Percentiles rank a stretch among this genome's conserved stretches.
phyloP scores from a whole-genome alignment of 1,284 basidiomycete species.

The Veloboletus limbatus region DNA sequence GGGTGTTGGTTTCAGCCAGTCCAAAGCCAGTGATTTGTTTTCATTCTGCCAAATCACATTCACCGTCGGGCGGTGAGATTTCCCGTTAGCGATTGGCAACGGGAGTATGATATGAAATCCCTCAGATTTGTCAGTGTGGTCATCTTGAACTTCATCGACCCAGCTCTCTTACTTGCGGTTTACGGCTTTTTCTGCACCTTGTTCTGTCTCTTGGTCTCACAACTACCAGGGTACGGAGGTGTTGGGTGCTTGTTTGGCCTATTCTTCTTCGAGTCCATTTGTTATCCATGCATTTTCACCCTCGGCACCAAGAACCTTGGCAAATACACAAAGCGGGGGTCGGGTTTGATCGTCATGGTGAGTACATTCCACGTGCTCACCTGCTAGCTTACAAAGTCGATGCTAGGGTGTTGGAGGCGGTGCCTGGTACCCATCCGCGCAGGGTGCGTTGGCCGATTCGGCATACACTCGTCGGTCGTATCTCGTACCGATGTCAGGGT shows the following conservation, averaged over 20 bases:
- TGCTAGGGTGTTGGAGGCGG: constrained; percentile 66
- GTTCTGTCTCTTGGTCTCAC: constrained; percentile 54
- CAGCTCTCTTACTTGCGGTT: constrained; percentile 58
- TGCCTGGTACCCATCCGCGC: constrained; percentile 73
- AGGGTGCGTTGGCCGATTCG: constrained; percentile 64
- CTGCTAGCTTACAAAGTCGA: constrained; percentile 2
- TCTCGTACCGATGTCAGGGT: constrained; percentile 58
- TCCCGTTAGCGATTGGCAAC: not conserved
- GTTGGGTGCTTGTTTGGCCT: constrained; percentile 64
- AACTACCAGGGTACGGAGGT: constrained; percentile 52
- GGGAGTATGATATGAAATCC: constrained; percentile 2
- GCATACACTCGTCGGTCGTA: constrained; percentile 53
- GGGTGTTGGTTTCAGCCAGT: constrained; percentile 52
- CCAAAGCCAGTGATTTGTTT: constrained; percentile 60
- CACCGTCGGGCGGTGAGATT: constrained; percentile 56
- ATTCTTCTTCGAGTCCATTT: constrained; percentile 79
- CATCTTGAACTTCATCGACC: constrained; percentile 62
- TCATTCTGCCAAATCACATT: constrained; percentile 75
- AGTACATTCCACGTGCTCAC: constrained; percentile 5
- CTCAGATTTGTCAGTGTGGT: constrained; percentile 59
- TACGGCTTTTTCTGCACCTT: constrained; percentile 53
- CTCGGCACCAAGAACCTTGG: constrained; percentile 71
- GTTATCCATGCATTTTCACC: constrained; percentile 71
- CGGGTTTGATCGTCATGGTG: constrained; percentile 66
- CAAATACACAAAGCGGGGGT: constrained; percentile 65